Evolutionary conservation across 179 eudicot species (phyloP).

Genomic region (Sideroxylon spinosum): DNA sequence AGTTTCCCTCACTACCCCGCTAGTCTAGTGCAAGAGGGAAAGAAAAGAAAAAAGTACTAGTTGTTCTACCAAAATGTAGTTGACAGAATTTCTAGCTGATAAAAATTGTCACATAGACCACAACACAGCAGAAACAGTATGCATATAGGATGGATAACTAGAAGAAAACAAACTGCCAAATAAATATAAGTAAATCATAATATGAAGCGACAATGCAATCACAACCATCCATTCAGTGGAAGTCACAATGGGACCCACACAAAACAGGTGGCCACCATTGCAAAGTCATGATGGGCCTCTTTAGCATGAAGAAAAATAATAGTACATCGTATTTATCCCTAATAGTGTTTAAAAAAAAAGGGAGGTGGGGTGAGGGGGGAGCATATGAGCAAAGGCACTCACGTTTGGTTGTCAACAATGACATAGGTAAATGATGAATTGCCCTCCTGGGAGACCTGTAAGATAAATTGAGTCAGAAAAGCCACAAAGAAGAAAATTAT

Average conservation of each 20-base stretch:
- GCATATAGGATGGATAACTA: not conserved
- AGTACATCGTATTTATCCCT: not conserved
- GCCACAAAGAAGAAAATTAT: not conserved
- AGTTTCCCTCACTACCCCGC: not conserved
- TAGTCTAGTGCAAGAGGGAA: not conserved
- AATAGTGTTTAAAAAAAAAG: not conserved
- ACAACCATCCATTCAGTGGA: too few relatives aligned
- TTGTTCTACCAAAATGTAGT: not conserved
- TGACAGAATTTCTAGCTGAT: not conserved
- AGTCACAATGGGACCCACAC: too few relatives aligned
- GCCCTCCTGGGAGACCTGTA: slow-evolving; percentile 86
- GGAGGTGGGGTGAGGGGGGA: too few relatives aligned
- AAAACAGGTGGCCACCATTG: too few relatives aligned
- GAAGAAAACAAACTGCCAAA: not conserved
- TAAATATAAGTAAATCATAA: not conserved
- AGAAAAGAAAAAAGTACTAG: not conserved
- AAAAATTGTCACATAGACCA: slow-evolving; percentile 3
- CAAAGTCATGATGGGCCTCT: not conserved
- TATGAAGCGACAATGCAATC: too few relatives aligned
- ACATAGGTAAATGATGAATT: slow-evolving; percentile 89
- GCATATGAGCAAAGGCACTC: slow-evolving; percentile 25
- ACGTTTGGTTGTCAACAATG: slow-evolving; percentile 88
- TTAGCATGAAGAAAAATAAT: slow-evolving; percentile 1
- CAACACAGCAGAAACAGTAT: not conserved
- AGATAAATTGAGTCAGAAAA: not conserved